Evolutionary conservation across 306 rosid genomes (phyloP).

Genomic region (Rubus parviflorus): DNA sequence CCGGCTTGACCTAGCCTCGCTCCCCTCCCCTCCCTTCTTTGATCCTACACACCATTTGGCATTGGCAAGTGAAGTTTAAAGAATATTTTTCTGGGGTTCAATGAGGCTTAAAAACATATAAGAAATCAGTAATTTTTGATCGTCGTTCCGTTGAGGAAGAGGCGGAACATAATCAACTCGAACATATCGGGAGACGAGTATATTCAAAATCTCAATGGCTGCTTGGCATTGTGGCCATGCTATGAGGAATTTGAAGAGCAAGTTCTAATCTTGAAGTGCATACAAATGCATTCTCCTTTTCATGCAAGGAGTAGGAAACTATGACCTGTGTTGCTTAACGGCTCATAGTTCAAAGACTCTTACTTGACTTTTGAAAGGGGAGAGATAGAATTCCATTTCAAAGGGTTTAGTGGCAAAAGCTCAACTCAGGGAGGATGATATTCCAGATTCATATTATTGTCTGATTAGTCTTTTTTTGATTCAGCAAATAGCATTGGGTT

Average conservation of each 20-base stretch:
- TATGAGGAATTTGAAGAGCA: background rate
- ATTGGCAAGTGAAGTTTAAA: background rate
- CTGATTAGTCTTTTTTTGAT: no score
- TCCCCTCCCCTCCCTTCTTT: background rate
- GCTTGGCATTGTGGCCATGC: background rate
- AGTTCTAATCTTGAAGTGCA: background rate
- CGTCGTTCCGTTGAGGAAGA: no score
- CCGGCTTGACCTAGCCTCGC: slow-evolving; percentile 18
- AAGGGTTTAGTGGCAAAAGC: background rate
- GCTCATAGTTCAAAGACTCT: background rate
- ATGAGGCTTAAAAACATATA: background rate
- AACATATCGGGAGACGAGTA: background rate
- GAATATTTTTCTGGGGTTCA: background rate
- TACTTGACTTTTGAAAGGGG: background rate
- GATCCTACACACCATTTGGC: background rate
- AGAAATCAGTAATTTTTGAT: background rate
- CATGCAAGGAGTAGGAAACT: background rate
- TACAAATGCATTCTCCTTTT: background rate
- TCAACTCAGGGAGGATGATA: background rate
- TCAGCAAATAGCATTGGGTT: background rate
- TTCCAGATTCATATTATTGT: background rate
- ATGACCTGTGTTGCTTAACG: background rate
- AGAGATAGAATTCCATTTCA: no score
- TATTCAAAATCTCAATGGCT: background rate
- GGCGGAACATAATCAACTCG: background rate